Conservation (phyloP, 202 grass and related monocot species). For the Tripidium arundinaceum region DNA sequence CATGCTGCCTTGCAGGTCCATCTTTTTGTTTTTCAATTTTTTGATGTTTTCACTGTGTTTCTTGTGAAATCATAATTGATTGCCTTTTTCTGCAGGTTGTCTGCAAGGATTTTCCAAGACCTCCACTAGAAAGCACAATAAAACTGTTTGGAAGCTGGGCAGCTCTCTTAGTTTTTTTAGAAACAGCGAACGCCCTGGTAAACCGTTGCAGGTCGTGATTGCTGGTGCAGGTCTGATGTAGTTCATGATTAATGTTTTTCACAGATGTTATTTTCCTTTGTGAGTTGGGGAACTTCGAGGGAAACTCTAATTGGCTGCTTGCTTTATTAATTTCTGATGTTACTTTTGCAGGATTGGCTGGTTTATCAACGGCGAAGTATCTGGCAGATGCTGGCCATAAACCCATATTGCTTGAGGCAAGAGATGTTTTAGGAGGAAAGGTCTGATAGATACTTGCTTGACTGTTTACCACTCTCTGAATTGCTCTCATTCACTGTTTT, state of each 20-base stretch:
- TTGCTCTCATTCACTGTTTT: constrained; percentile 2
- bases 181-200: constrained; percentile 53
- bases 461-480: constrained; percentile 9
- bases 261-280: neutral
- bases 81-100: constrained; percentile 56
- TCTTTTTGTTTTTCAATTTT: neutral
- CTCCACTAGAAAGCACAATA: constrained; percentile 70
- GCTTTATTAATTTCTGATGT: constrained; percentile 6
- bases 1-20: constrained; percentile 49
- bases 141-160: constrained; percentile 92
- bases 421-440: constrained; percentile 98
- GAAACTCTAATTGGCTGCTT: neutral
- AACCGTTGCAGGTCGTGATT: constrained; percentile 75
- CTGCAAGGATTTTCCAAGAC: constrained; percentile 71
- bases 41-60: neutral
- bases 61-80: constrained; percentile 11
- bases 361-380: constrained; percentile 92
- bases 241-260: constrained; percentile 22
- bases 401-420: constrained; percentile 92
- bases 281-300: neutral
- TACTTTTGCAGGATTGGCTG: constrained; percentile 73
- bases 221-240: constrained; percentile 77
- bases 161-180: constrained; percentile 68
- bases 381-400: constrained; percentile 92
- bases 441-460: constrained; percentile 35